Base-by-base conservation (phyloP, 495 filamentous ascomycete species). In the Aspergillus sclerotioniger region DNA sequence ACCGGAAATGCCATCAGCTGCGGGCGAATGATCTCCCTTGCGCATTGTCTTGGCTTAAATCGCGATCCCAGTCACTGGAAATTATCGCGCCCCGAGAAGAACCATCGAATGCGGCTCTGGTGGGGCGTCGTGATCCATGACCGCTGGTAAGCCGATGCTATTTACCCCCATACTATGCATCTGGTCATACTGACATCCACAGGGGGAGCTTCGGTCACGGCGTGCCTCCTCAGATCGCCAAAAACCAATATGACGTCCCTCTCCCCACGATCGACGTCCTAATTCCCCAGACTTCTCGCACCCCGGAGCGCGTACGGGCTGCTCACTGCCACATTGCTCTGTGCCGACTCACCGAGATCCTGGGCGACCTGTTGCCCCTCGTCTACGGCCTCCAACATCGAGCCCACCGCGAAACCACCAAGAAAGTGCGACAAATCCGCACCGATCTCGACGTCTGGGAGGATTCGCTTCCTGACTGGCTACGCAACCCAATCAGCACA, bases 81-180 rank as follows among this genome's bases (percentile, higher is more conserved):
- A 51, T 68, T 81, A n/a, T 75, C 76, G 7, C 69, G 66, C 12
- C 53, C 62, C 33, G 78, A 82, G 39, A 80, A 81, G 57, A 68
- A 78, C 45, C 68, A 78, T 25, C 70, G 80, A 6, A 70, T 77
- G 15, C 75, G 75, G 16, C 64, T 81, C 12, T 82, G 80, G 80
- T 82, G 80, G 80, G 77, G 75, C 12, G 72, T 82, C 20, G 71
- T 82, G 0, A 80, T 82, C 29, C 78, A 82, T 57, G 80, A 82
- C 69, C 74, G 76, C 35, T 82, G 80, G 76, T 78, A 66, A 64
- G 68, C 33, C 41, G 29, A 15, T 41, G 28, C 6, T 12, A 31
- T 12, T 6, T 20, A 48, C 25, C 25, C 21, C 31, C 21, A 16
- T 1, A 4, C 32, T 9, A 12, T 5, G n/a, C 15, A 20, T 49